Evolutionary conservation across 192 early-diverging fungal species (phyloP), one percentile per base, ranked within the genome.

Genomic region (Entophlyctis helioformis): DNA sequence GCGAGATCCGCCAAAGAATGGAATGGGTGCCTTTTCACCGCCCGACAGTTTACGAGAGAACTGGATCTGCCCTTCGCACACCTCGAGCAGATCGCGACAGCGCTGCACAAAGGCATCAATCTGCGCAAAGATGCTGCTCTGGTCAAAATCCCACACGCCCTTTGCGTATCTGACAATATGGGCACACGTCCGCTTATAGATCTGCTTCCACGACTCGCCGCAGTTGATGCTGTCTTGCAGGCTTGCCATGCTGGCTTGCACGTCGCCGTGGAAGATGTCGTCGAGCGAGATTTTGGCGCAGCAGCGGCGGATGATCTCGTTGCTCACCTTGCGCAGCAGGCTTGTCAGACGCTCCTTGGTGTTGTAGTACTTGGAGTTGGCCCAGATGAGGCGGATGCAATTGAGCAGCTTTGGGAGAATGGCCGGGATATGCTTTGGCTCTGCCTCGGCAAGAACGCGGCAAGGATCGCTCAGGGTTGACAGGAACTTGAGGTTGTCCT

Each of bases 31-130:
- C 49, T 78, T 80, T 32, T 78, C 69, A 4, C 70, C 66, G 2
- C 67, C 72, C 24, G 56, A 55, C 12, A 75, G 42, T 42, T 80
- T 80, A 23, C 76, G 49, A 29, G 76, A 64, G 57, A 80, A 80
- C 46, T 80, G 76, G 53, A 80, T 71, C 53, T 80, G 76, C 11
- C 76, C 72, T 50, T 80, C 76, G 46, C 76, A 80, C 4, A 80
- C 72, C 44, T 74, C 71, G 13, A 74, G 42, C 32, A 80, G 50
- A 42, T 80, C 74, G 15, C 75, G 57, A 46, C 76, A 80, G 26
- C 76, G 49, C 44, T 75, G 71, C 9, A 80, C 72, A 54, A 78
- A 80, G 8, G 76, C 76, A 65, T 80, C 76, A 31, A 80, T 72
- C 46, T 80, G 76, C 3, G 76, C 76, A 67, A 80, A 80, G 18